Conservation (phyloP, 768 basidiomycete species). For the Tremella mesenterica region DNA sequence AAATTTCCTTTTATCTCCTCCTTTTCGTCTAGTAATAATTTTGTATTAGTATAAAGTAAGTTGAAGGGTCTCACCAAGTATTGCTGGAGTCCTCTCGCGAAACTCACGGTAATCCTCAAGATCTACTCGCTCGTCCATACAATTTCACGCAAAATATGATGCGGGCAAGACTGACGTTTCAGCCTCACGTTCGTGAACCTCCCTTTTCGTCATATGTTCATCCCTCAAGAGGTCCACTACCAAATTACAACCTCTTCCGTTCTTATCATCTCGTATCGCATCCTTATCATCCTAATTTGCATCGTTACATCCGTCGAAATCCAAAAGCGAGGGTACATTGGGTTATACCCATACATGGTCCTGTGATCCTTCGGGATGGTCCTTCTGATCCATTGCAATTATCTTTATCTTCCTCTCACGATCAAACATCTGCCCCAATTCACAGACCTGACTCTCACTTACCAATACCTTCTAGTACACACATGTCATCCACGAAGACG, state of each 20-base stretch:
- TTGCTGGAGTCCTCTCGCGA: too few species aligned
- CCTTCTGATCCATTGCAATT: conserved; percentile 2
- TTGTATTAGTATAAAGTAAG: too few species aligned
- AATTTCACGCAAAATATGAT: too few species aligned
- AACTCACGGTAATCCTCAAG: too few species aligned
- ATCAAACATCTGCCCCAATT: too few species aligned
- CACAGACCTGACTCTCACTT: too few species aligned
- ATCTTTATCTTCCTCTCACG: background rate
- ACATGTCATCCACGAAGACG: too few species aligned
- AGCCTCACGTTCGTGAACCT: background rate
- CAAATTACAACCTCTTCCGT: conserved; percentile 6
- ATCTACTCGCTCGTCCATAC: too few species aligned
- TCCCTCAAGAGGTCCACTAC: background rate
- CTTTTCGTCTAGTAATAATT: too few species aligned
- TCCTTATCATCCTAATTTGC: conserved; percentile 28
- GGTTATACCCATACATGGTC: conserved; percentile 36
- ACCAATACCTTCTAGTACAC: background rate
- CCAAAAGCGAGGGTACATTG: conserved; percentile 25
- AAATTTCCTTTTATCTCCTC: background rate
- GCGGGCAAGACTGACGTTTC: too few species aligned
- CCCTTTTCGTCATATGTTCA: background rate
- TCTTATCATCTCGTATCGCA: conserved; percentile 1
- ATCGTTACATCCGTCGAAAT: conserved; percentile 8
- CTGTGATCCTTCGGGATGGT: conserved; percentile 18
- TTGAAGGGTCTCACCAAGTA: too few species aligned